Evolutionary conservation across 2,329 filamentous ascomycete species (phyloP).

Genomic region (Parafenestella ontariensis): DNA sequence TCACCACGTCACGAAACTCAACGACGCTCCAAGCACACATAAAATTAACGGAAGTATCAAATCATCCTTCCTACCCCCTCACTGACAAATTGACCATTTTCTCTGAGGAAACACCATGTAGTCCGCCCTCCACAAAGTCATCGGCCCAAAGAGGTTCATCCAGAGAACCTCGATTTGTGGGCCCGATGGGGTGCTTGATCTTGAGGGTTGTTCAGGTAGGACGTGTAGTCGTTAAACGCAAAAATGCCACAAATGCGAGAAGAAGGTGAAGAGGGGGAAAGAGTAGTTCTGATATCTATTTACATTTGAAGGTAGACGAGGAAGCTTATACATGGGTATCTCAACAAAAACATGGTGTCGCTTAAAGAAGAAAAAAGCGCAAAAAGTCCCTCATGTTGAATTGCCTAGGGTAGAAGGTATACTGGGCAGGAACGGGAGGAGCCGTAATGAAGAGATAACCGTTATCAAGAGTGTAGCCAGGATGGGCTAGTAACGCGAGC

Average conservation of each 20-base stretch:
- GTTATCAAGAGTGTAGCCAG: neutral
- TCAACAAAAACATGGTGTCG: neutral
- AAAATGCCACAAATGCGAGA: too few relatives aligned
- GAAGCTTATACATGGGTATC: neutral
- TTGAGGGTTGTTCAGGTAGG: too few relatives aligned
- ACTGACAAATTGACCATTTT: too few relatives aligned
- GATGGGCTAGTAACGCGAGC: conserved; percentile 1
- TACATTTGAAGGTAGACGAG: neutral
- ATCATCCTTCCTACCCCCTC: too few relatives aligned
- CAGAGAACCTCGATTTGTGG: conserved; percentile 16
- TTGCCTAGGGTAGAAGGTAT: neutral
- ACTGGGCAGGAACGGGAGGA: too few relatives aligned
- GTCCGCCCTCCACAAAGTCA: conserved; percentile 46
- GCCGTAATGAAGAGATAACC: too few relatives aligned
- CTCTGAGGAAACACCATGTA: conserved; percentile 42
- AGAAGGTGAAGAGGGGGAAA: neutral
- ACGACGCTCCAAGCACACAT: too few relatives aligned
- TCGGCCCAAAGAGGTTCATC: conserved; percentile 49
- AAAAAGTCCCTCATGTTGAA: neutral
- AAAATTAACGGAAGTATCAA: too few relatives aligned
- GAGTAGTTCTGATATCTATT: too few relatives aligned
- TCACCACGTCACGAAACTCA: too few relatives aligned
- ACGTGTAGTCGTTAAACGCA: too few relatives aligned
- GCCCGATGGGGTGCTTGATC: too few relatives aligned
- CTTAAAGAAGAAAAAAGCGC: neutral